These are phyloP conservation scores for Graphium sp. DNA, from an alignment of 2,329 filamentous ascomycete species.

Conservation along the genomic window DNA sequence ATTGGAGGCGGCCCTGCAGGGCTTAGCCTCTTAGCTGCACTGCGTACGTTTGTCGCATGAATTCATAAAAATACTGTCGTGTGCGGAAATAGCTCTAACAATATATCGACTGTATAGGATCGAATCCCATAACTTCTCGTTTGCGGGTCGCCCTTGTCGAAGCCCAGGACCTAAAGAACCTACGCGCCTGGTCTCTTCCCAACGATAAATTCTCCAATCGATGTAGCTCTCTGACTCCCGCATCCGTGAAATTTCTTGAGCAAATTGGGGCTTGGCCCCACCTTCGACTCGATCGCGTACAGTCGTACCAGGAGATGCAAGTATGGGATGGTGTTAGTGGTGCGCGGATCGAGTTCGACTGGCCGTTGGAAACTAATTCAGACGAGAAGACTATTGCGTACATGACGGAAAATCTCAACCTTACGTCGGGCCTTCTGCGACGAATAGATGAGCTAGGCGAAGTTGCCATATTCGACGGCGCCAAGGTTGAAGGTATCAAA, in stretches of 20 bases:
- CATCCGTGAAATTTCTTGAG: slow-evolving; percentile 69
- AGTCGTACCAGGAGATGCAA: slow-evolving; percentile 90
- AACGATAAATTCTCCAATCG: slow-evolving; percentile 71
- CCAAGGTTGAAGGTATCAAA: slow-evolving; percentile 63
- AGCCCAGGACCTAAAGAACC: slow-evolving; percentile 64
- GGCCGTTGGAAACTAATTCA: slow-evolving; percentile 17
- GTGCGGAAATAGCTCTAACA: not conserved
- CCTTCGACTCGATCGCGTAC: slow-evolving; percentile 54
- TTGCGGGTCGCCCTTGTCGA: slow-evolving; percentile 83
- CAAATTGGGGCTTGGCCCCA: slow-evolving; percentile 75
- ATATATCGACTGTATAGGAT: slow-evolving; percentile 30
- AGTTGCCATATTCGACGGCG: slow-evolving; percentile 57
- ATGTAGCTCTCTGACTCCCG: slow-evolving; percentile 85
- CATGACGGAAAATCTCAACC: slow-evolving; percentile 90
- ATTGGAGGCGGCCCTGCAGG: slow-evolving; percentile 83
- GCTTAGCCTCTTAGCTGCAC: slow-evolving; percentile 61
- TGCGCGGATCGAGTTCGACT: slow-evolving; percentile 79
- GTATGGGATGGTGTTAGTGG: slow-evolving; percentile 93
- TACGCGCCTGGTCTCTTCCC: slow-evolving; percentile 48
- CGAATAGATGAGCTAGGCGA: slow-evolving; percentile 53
- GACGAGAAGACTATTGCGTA: slow-evolving; percentile 52
- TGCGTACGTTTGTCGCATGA: slow-evolving; percentile 35
- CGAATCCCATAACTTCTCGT: slow-evolving; percentile 56
- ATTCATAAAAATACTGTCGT: not conserved
- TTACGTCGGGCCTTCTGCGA: slow-evolving; percentile 61